These are phyloP conservation scores for Rhizopus delemar DNA, from an alignment of 371 early-diverging fungal genomes.

Conservation along the genomic window DNA sequence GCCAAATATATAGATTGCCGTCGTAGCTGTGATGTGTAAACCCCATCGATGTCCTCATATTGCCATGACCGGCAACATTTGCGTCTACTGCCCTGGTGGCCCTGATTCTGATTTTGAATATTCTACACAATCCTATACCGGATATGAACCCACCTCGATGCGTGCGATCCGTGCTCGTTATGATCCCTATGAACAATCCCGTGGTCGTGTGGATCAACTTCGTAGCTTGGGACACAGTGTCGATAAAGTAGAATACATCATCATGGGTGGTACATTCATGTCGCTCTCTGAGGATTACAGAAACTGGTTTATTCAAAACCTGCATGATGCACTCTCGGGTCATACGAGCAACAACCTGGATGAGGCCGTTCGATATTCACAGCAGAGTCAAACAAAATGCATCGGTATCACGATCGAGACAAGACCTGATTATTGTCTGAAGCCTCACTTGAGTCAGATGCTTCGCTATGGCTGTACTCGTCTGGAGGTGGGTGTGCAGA, in stretches of 20 bases:
- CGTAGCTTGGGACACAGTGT: conserved; percentile 94
- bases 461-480: conserved; percentile 99
- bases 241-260: conserved; percentile 99
- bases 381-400: conserved; percentile 96
- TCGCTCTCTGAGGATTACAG: conserved; percentile 94
- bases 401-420: conserved; percentile 99
- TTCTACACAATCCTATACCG: conserved; percentile 99
- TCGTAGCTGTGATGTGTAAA: conserved; percentile 99
- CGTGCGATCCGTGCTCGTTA: conserved; percentile 99
- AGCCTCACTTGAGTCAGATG: conserved; percentile 98
- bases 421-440: conserved; percentile 98
- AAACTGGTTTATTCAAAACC: conserved; percentile 95
- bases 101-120: conserved; percentile 99
- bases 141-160: conserved; percentile 99
- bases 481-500: conserved; percentile 99
- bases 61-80: conserved; percentile 99
- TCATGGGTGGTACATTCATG: conserved; percentile 99
- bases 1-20: conserved; percentile 80
- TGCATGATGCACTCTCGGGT: conserved; percentile 98
- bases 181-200: conserved; percentile 97
- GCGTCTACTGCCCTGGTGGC: conserved; percentile 99
- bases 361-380: conserved; percentile 96
- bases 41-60: conserved; percentile 99
- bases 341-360: conserved; percentile 90
- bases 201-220: conserved; percentile 96